Percentiles rank a stretch among this genome's conserved stretches.
phyloP scores from a whole-genome alignment of 1,139 yeast species.

The Eremothecium sinecaudum region DNA sequence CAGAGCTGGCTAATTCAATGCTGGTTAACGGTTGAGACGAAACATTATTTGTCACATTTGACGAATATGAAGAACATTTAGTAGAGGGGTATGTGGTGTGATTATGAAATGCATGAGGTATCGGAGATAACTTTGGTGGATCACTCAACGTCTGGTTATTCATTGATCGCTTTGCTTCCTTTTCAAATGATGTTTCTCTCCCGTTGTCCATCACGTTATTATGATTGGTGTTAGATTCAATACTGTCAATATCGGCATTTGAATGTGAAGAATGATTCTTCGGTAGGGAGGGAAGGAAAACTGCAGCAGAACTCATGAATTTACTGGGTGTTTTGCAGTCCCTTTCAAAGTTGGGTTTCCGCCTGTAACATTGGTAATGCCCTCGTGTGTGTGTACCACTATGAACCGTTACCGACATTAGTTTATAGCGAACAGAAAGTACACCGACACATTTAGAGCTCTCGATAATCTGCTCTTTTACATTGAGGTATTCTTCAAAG shows the following conservation, averaged over 20 bases:
- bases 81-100: too few species aligned
- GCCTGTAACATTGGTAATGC: conserved; percentile 75
- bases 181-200: too few species aligned
- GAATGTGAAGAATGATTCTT: background rate
- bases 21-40: background rate
- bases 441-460: conserved; percentile 19
- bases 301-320: conserved; percentile 34
- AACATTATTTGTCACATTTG: background rate
- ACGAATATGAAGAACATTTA: background rate
- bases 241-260: background rate
- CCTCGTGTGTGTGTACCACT: conserved; percentile 86
- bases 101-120: background rate
- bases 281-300: background rate
- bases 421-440: conserved; percentile 38
- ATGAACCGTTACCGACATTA: conserved; percentile 72
- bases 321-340: conserved; percentile 37
- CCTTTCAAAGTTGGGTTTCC: conserved; percentile 55
- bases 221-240: too few species aligned
- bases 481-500: conserved; percentile 48
- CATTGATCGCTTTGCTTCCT: too few species aligned
- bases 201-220: too few species aligned
- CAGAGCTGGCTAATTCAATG: background rate
- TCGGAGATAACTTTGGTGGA: background rate
- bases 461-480: conserved; percentile 35
- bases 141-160: too few species aligned